Base-by-base conservation (phyloP, 2,329 filamentous ascomycete genomes). In the Neopestalotiopsis rosae region DNA sequence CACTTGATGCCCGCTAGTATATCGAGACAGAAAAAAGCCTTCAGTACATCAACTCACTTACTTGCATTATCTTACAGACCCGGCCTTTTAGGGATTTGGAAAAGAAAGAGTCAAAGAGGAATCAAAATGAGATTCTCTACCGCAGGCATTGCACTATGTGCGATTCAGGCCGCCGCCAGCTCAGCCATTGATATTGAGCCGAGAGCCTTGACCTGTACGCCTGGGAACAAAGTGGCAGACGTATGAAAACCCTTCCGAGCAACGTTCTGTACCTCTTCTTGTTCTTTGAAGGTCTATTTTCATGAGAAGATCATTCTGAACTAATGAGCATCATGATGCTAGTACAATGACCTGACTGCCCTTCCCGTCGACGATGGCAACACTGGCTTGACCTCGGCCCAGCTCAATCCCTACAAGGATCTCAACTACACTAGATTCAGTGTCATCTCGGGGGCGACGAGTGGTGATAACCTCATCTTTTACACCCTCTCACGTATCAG, bases 391-490 rank as follows among this genome's bases (percentile, higher is more conserved):
- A 62, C 59, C 34, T 52, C 45, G n/a, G 30, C 12, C 12, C 10
- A 40, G n/a, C 32, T 62, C 59, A 62, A 62, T 17, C 59, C 59
- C 24, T 62, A 62, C 34, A 4, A 38, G n/a, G 59, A 62, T 17
- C 59, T 62, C 59, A 62, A 62, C 32, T 62, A 62, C 17, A 62
- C 59, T 34, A 28, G 59, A 13, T 62, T 62, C 59, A 42, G 34
- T 14, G 59, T 62, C 59, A 24, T 61, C 4, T 6, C 57, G 5
- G 14, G 6, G 28, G 4, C 59, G 12, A 14, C 4, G n/a, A 7
- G 6, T 5, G 14, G 10, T 17, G 28, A 61, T 13, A 61, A 30
- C 7, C 6, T 7, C 28, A 17, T 61, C 20, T 61, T 61, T 13
- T 61, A 61, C 12, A 28, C n/a, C 5, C 28, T 61, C 0, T 61